phyloP scores from a whole-genome alignment of 768 basidiomycete species.

The Suillus subluteus region DNA sequence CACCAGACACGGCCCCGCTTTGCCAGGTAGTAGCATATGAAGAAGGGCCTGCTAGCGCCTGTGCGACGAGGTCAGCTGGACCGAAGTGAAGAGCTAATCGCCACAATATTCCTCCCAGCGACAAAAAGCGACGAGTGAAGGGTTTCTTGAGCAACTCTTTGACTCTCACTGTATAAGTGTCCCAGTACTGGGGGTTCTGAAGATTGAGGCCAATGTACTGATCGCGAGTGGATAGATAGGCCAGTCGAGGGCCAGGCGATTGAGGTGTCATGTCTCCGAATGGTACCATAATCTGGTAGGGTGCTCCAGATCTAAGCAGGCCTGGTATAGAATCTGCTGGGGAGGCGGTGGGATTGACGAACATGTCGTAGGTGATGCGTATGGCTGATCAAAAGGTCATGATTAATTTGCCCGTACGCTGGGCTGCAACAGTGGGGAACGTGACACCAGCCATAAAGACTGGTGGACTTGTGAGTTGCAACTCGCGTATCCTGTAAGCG shows the following conservation, averaged over 20 bases:
- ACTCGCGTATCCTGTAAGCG: background rate
- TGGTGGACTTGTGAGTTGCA: background rate
- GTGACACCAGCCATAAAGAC: background rate
- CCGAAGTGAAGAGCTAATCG: background rate
- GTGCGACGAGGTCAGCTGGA: background rate
- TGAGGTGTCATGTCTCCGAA: background rate
- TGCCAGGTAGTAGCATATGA: background rate
- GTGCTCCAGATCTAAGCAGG: background rate
- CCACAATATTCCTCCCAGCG: background rate
- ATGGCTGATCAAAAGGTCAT: background rate
- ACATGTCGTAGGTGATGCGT: background rate
- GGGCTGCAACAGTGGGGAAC: background rate
- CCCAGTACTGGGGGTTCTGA: background rate
- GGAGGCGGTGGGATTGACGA: background rate
- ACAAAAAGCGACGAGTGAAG: background rate
- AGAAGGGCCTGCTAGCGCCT: background rate
- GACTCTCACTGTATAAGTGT: background rate
- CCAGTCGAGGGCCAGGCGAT: background rate
- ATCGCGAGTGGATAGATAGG: background rate
- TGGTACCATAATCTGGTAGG: background rate
- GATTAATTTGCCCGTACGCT: background rate
- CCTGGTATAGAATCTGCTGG: background rate
- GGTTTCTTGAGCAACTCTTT: background rate
- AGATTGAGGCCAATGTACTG: background rate
- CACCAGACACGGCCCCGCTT: background rate